These are phyloP conservation scores for Kazachstania psychrophila DNA, from an alignment of 805 yeast species.

Conservation along the genomic window DNA sequence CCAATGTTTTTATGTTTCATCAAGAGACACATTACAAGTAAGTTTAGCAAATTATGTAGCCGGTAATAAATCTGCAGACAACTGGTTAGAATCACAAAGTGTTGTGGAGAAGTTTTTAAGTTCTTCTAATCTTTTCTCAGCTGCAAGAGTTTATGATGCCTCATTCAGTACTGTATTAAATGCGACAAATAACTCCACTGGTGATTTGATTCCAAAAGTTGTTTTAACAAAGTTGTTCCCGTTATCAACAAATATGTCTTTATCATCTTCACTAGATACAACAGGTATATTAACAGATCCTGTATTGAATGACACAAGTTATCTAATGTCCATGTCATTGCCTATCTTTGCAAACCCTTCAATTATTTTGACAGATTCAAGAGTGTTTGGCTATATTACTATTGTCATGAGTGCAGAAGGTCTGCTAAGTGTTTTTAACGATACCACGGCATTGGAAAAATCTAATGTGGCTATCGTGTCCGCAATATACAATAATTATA, in stretches of 20 bases:
- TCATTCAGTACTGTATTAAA: conserved; percentile 39
- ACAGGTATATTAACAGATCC: conserved; percentile 64
- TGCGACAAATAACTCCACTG: conserved; percentile 35
- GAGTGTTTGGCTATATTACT: conserved; percentile 62
- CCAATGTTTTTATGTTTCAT: conserved; percentile 57
- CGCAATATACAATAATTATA: conserved; percentile 17
- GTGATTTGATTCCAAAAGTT: conserved; percentile 25
- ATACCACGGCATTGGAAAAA: conserved; percentile 34
- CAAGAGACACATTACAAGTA: conserved; percentile 48
- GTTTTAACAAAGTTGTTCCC: conserved; percentile 40
- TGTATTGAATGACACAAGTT: conserved; percentile 36
- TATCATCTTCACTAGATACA: conserved; percentile 35
- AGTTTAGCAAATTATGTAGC: conserved; percentile 59
- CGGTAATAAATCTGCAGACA: conserved; percentile 52
- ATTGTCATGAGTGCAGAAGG: conserved; percentile 43
- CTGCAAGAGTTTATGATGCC: conserved; percentile 60
- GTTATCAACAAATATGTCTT: conserved; percentile 38
- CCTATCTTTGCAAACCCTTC: conserved; percentile 72
- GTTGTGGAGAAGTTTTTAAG: conserved; percentile 53
- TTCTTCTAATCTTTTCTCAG: conserved; percentile 53
- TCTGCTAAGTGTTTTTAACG: conserved; percentile 33
- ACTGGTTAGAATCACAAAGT: conserved; percentile 39
- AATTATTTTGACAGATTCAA: conserved; percentile 47
- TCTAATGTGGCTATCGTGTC: conserved; percentile 29
- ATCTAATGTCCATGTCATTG: conserved; percentile 63